phyloP scores from a whole-genome alignment of 139 green algal genomes.

The Choricystis sp. region DNA sequence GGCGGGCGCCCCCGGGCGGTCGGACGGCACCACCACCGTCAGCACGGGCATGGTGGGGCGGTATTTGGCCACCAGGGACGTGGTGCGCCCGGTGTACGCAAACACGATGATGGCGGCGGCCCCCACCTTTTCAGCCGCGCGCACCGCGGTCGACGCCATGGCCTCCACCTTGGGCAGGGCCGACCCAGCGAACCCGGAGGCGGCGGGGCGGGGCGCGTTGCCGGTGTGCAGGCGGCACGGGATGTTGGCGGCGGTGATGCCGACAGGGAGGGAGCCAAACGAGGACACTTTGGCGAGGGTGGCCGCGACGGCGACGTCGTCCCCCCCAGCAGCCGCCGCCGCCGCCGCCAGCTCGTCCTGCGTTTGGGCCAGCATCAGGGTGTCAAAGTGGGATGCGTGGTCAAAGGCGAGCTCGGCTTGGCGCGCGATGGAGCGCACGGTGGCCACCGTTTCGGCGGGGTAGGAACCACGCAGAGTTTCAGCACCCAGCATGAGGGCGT shows the following conservation, averaged over 20 bases:
- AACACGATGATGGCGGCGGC: conserved; percentile 68
- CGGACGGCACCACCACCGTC: conserved; percentile 31
- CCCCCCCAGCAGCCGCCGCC: conserved; percentile 2
- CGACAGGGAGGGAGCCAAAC: neutral
- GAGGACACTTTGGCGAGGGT: neutral
- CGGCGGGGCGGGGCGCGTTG: neutral
- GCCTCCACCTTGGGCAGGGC: conserved; percentile 63
- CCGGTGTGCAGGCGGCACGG: neutral
- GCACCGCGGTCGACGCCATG: conserved; percentile 66
- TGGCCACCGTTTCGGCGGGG: conserved; percentile 54
- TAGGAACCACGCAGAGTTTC: conserved; percentile 59
- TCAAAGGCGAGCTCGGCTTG: conserved; percentile 47
- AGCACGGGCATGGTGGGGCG: conserved; percentile 46
- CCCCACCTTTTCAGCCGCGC: conserved; percentile 59
- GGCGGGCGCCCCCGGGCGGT: conserved; percentile 8
- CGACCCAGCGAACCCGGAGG: conserved; percentile 1
- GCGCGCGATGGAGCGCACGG: conserved; percentile 39
- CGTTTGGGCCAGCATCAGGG: conserved; percentile 26
- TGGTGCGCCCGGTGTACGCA: conserved; percentile 58
- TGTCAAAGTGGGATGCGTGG: conserved; percentile 43
- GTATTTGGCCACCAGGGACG: conserved; percentile 73
- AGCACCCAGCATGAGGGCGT: conserved; percentile 77
- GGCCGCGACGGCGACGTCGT: conserved; percentile 4
- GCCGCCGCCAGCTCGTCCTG: neutral
- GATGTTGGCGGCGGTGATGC: neutral